Evolutionary conservation across 768 basidiomycete genomes (phyloP), one percentile per base, ranked within the genome.

Genomic region (Suillus plorans): DNA sequence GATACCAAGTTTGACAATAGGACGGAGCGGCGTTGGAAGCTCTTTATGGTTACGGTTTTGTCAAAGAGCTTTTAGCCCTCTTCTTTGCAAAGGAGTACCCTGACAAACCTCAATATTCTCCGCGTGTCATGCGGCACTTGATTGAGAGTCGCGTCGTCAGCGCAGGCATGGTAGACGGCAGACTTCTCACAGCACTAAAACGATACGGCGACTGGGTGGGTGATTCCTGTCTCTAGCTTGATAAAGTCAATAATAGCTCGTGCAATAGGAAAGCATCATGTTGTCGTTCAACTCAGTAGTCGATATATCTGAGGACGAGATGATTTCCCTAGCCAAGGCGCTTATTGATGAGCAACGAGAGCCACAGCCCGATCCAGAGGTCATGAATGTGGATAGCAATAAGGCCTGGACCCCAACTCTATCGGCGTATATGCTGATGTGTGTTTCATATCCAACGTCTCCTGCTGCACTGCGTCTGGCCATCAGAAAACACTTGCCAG

Each of bases 161-260:
- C 63, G 81, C 84, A 50, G 81, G 78, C 36, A 91, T 92, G 89
- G 70, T 91, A 12, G 77, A 84, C 7, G 84, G 82, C 14, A 87
- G 86, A 3, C 73, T 94, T 20, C 69, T 93, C 44, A 78, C 79
- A 10, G 79, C 80, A 2, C 74, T 94, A 41, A 77, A 81, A 55
- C 73, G 80, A 60, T 82, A 81, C 64, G 78, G 80, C 50, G 92
- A 94, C 69, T 94, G 92, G 92, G 92, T 87, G 70, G 63, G 81
- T 70, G 61, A 57, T 45, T 2, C 36, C 6, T 18, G 3, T 36
- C 37, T 9, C 22, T 13, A 36, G 39, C 1, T 18, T 25, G 28
- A 16, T 42, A 34, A 3, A 16, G 4, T 58, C 16, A 16, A 49
- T 44, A 36, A 61, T 66, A 28, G 63, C 16, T 47, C 8, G 31